These are phyloP conservation scores for Colletotrichum sp. DNA, from an alignment of 2,329 filamentous ascomycete genomes.

Conservation along the genomic window DNA sequence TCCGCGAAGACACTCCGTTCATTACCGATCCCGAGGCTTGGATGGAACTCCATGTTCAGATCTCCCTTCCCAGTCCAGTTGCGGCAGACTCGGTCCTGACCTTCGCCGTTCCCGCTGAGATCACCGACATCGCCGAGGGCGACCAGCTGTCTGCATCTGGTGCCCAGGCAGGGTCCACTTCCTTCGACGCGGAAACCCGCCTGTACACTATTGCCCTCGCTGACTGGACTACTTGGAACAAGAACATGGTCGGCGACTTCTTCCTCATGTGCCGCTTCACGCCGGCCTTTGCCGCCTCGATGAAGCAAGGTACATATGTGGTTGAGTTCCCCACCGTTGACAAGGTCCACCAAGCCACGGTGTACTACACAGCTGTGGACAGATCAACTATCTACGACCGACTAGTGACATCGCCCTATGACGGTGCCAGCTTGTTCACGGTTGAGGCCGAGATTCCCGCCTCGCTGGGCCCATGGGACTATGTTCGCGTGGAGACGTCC, in stretches of 20 bases:
- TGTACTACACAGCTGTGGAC: conserved; percentile 11
- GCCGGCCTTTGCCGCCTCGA: background rate
- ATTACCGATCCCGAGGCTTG: conserved; percentile 2
- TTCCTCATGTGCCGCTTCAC: conserved; percentile 20
- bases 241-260: conserved; percentile 18
- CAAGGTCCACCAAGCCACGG: background rate
- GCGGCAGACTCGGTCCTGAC: background rate
- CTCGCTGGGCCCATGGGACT: conserved; percentile 10
- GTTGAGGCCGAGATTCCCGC: conserved; percentile 6
- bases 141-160: background rate
- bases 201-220: background rate
- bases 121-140: conserved; percentile 3
- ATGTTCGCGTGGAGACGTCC: background rate
- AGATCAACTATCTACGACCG: conserved; percentile 1
- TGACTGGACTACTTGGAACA: conserved; percentile 17
- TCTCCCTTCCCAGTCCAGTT: background rate
- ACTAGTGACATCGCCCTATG: background rate
- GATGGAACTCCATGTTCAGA: conserved; percentile 19
- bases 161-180: background rate
- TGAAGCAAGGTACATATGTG: conserved; percentile 13
- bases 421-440: background rate
- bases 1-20: background rate
- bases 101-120: conserved; percentile 9
- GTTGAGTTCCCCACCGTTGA: conserved; percentile 12
- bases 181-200: background rate